Conservation (phyloP, 805 yeast genomes). For the Komagataella phaffii region DNA sequence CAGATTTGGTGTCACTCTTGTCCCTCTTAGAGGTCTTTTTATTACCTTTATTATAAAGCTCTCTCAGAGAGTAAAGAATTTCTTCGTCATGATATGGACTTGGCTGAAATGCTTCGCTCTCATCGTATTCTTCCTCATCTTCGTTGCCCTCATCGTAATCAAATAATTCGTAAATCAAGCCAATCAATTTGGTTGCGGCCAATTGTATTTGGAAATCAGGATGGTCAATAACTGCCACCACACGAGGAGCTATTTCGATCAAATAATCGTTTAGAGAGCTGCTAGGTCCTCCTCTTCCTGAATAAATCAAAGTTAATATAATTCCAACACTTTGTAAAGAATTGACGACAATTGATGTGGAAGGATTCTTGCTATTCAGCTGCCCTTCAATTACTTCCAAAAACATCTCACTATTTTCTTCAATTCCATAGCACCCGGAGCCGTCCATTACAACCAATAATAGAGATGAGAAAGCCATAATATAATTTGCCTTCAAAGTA, state of each 20-base stretch:
- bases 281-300: conserved; percentile 16
- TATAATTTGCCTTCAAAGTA: conserved; percentile 8
- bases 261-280: conserved; percentile 27
- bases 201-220: conserved; percentile 32
- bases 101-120: conserved; percentile 23
- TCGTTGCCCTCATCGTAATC: conserved; percentile 26
- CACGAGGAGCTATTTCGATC: conserved; percentile 24
- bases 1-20: conserved; percentile 42
- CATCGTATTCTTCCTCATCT: conserved; percentile 22
- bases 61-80: conserved; percentile 23
- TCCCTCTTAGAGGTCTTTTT: conserved; percentile 50
- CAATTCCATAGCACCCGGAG: conserved; percentile 35
- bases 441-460: conserved; percentile 31
- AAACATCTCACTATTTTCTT: conserved; percentile 27
- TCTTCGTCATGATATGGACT: conserved; percentile 43
- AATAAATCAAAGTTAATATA: conserved; percentile 27
- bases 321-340: conserved; percentile 33
- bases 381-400: conserved; percentile 28
- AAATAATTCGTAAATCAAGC: conserved; percentile 39
- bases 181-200: conserved; percentile 43
- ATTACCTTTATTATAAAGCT: conserved; percentile 35
- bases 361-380: conserved; percentile 9
- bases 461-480: conserved; percentile 16
- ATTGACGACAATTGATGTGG: conserved; percentile 24
- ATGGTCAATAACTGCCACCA: conserved; percentile 10